Conservation (phyloP, 108 stramenopile genomes). For the Nannochloropsis gaditana region DNA sequence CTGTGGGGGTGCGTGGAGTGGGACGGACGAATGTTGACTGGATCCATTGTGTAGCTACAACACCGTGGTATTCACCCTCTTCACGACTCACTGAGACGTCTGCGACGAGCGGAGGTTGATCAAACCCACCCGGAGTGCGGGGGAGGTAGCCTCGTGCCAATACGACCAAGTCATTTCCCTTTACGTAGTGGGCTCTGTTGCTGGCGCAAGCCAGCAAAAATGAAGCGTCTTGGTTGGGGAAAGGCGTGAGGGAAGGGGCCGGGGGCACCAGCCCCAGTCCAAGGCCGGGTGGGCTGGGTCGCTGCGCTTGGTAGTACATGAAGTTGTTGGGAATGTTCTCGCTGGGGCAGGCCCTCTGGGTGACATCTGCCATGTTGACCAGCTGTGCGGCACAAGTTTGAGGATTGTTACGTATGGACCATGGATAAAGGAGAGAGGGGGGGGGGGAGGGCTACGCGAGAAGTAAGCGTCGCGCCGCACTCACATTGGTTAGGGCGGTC, state of each 20-base stretch:
- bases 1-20: background rate
- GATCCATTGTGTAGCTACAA: background rate
- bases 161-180: background rate
- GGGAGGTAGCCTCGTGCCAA: background rate
- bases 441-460: too few species aligned
- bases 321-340: background rate
- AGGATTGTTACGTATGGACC: background rate
- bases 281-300: background rate
- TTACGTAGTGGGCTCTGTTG: background rate
- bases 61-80: background rate
- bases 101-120: background rate
- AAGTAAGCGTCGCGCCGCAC: background rate
- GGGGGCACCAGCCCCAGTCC: background rate
- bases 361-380: slow-evolving; percentile 1
- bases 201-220: background rate
- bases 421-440: background rate
- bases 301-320: background rate
- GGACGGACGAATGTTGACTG: background rate
- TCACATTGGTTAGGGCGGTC: slow-evolving; percentile 17
- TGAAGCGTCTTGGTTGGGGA: slow-evolving; percentile 1
- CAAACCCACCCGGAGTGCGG: background rate
- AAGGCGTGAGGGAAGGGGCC: background rate
- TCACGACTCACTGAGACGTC: background rate
- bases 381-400: background rate
- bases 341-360: background rate